Base-by-base conservation (phyloP, 2,329 filamentous ascomycete species). In the Laburnicola sp. region DNA sequence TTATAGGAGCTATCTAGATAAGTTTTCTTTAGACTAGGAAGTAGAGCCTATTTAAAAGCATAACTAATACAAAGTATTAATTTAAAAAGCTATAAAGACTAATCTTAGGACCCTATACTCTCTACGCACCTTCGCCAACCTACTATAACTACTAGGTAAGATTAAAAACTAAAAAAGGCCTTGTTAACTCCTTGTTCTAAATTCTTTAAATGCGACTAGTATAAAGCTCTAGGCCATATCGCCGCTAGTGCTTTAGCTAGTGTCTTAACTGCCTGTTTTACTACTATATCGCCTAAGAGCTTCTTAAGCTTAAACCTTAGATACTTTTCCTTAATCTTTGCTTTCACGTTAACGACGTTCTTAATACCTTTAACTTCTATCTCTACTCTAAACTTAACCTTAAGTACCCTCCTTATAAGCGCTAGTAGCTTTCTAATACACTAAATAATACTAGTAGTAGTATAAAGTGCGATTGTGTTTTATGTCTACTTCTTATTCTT, bases 381-480 rank as follows among this genome's bases (percentile, higher is more conserved):
- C n/a, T 57, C 48, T 3, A 48, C 59, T 22, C 69, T 62, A 49
- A 78, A 78, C 51, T 78, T 76, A 11, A 73, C 67, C 31, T 71
- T 45, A 2, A 77, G 71, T 3, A 65, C 76, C 28, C 64, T 39
- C 9, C 74, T 58, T 25, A 78, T 67, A 3, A 77, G 50, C 11
- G 66, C 57, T 4, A 73, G 62, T 34, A 78, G 58, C 11, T 71
- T 61, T 27, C 66, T 62, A 35, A 78, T 77, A 0, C 74, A 62
- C 56, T 78, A 74, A n/a, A 74, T 75, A 43, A 79, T 75, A 0
- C 72, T 70, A 2, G 73, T 71, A n/a, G 67, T 72, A 1, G 73
- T 77, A 50, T 79, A 76, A 28, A 76, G 55, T 0, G 76, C 74
- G 44, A 79, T 78, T 0, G 76, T 75, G 5, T 67, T 70, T 76